These are phyloP conservation scores for Zelonia costaricensis DNA, from an alignment of 208 protist genomes.

Conservation along the genomic window DNA sequence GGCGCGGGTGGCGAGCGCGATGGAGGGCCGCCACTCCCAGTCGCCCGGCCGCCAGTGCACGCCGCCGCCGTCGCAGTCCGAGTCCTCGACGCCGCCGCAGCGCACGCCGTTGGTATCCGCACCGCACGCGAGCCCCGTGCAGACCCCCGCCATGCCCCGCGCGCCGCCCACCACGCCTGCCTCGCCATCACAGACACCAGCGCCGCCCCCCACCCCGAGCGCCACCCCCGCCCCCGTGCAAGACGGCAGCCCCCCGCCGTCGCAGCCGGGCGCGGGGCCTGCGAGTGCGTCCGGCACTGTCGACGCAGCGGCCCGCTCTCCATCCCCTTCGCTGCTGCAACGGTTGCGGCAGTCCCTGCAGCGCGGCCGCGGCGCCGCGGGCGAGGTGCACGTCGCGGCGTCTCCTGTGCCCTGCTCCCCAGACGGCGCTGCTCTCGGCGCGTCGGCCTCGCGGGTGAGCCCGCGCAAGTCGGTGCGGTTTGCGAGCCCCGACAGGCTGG, in stretches of 20 bases:
- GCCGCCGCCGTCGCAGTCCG: background rate
- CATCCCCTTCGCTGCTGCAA: conserved; percentile 4
- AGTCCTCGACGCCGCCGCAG: background rate
- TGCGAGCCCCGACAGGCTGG: conserved; percentile 47
- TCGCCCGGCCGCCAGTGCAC: conserved; percentile 21
- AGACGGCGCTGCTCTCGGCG: conserved; percentile 3
- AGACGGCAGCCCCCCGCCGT: conserved; percentile 5
- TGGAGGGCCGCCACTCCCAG: conserved; percentile 43
- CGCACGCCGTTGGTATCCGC: background rate
- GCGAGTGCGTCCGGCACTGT: background rate
- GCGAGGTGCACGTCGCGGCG: background rate
- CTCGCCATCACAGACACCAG: background rate
- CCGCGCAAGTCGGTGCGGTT: conserved; percentile 84
- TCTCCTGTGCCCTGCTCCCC: conserved; percentile 13
- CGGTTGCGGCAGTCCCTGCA: conserved; percentile 12
- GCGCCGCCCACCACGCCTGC: conserved; percentile 3
- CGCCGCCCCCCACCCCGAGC: background rate
- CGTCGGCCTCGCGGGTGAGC: background rate
- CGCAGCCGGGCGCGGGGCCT: background rate
- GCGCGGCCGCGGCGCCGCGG: background rate
- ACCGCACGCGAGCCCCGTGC: background rate
- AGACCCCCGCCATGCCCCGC: background rate
- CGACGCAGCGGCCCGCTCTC: background rate
- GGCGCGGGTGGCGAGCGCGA: conserved; percentile 20
- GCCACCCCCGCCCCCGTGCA: background rate